Base-by-base conservation (phyloP, 140 eudicot species). In the Senecio squalidus region DNA sequence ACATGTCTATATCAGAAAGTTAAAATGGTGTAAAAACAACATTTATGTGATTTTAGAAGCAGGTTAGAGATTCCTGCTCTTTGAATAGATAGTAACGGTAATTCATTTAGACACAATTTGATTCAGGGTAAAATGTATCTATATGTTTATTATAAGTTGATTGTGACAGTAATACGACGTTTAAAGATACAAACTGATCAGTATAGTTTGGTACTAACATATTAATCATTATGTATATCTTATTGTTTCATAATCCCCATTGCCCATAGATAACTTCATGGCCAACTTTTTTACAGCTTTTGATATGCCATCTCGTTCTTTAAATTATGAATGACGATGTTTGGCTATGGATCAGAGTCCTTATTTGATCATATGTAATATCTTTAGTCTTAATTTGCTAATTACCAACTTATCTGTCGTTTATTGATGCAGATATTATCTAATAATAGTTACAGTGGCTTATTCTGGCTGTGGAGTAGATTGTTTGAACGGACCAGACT, bases 391-490 rank as follows among this genome's bases (percentile, higher is more conserved):
- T 13, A 28, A 18, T 48, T 33, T n/a, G 5, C 36, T 30, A 4
- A 9, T 21, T 27, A 16, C 15, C 30, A 20, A 49, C 15, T 31
- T 49, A 26, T n/a, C 40, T 25, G 10, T 20, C 27, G 45, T 66
- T 18, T 20, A 54, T 66, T 66, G 75, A 51, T 70, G 75, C 75
- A 70, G 75, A 64, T 60, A 15, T 3, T 26, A 27, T 63, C 27
- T 15, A 10, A 9, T 31, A 16, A 46, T 36, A 20, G 7, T 23
- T 6, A 8, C 6, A 23, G 24, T 21, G 24, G 23, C 55, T 21
- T 24, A 66, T 26, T 46, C 45, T 27, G 44, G 53, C 40, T 14
- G 43, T 45, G 28, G 30, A 14, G 36, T 41, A 14, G 48, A 8
- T 2, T 34, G 22, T 20, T 9, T 44, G 45, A 18, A 31, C 23